Evolutionary conservation across 768 basidiomycete genomes (phyloP).

Genomic region (Hericium erinaceus): DNA sequence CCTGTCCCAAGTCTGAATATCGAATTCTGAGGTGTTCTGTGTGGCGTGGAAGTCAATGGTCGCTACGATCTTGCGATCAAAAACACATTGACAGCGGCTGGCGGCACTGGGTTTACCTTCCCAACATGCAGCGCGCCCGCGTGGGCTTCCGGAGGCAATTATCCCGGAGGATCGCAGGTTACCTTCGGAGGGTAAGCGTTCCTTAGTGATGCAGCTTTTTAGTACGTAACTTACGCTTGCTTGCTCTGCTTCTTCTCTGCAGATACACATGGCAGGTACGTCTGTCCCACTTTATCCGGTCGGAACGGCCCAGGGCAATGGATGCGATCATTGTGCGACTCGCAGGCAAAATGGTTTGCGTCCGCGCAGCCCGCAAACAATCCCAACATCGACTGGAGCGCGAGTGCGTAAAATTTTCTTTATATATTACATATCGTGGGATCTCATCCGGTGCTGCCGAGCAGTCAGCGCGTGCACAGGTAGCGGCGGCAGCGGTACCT

Average conservation of each 20-base stretch:
- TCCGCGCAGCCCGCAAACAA: constrained; percentile 35
- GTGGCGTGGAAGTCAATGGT: constrained; percentile 33
- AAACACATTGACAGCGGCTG: constrained; percentile 46
- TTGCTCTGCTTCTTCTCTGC: constrained; percentile 1
- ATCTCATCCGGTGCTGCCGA: too few relatives aligned
- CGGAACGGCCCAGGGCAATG: neutral
- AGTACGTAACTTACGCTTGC: neutral
- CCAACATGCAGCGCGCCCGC: constrained; percentile 51
- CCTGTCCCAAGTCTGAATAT: neutral
- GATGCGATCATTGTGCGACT: constrained; percentile 1
- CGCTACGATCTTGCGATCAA: constrained; percentile 56
- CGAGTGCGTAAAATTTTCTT: constrained; percentile 33
- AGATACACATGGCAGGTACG: constrained; percentile 60
- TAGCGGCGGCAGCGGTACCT: constrained; percentile 19
- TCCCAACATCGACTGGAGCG: constrained; percentile 53
- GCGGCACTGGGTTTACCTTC: constrained; percentile 61
- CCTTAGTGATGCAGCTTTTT: neutral
- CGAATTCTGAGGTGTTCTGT: neutral
- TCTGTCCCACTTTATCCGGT: neutral
- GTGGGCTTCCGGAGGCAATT: constrained; percentile 38
- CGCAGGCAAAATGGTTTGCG: constrained; percentile 55
- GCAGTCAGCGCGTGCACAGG: constrained; percentile 47
- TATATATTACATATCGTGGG: neutral
- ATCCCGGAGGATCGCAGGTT: constrained; percentile 42
- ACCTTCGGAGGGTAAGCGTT: constrained; percentile 45